Base-by-base conservation (phyloP, 139 green algal species). In the Zygnema circumcarinatum region DNA sequence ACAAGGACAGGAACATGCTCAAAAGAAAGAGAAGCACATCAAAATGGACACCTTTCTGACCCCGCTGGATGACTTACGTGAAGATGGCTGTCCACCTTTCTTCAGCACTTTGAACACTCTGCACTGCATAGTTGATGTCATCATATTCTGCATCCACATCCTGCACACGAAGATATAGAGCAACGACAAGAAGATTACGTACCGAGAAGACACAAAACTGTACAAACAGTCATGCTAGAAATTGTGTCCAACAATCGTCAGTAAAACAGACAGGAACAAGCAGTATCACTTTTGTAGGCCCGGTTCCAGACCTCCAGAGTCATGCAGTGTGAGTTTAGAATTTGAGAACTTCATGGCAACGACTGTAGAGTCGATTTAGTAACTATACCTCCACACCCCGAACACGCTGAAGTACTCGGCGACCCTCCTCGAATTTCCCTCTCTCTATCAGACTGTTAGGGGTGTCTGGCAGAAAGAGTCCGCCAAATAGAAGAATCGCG, bases 401-500 rank as follows among this genome's bases (percentile, higher is more conserved):
- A 47, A 95, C 87, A 1, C 79, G 72, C 79, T 92, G 42, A 76
- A 96, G 90, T 47, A 95, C 91, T 0, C 32, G 21, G 2, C 79
- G 74, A 0, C 82, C 94, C 20, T 92, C 38, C 21, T 94, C 93
- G 0, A 40, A 0, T 1, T 92, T 39, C n/a, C 93, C 93, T 25
- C 94, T 91, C 90, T 94, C 90, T 1, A 95, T 83, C 53, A 97
- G 90, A 0, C 86, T 94, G 92, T 96, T 97, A 83, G 94, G 94
- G 0, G 94, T 95, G 31, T 97, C 94, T 0, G 94, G 93, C 67
- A 96, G 88, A 39, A 95, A 39, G 25, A 96, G 79, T 62, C 81
- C 86, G 32, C 94, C 94, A 52, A 94, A 31, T 75, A 94, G 87
- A 29, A 95, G 81, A 1, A 94, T 54, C 2, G 93, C 52, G 2